A percentile compares a stretch with the other conserved stretches of the same genome.
phyloP scores from a whole-genome alignment of 2,329 filamentous ascomycete genomes.

The Colletotrichum euphorbiae region DNA sequence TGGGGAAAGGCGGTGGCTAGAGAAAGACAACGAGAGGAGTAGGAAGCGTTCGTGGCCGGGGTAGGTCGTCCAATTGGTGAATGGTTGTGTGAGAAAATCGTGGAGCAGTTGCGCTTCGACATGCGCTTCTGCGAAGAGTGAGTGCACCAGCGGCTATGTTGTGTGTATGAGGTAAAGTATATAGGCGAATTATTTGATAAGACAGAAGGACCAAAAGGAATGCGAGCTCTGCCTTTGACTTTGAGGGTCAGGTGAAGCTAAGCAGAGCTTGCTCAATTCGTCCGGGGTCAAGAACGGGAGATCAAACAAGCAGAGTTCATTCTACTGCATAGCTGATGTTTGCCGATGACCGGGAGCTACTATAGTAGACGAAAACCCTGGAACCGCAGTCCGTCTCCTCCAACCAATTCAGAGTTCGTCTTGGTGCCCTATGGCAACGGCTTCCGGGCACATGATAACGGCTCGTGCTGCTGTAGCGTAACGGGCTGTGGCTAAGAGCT shows the following conservation, averaged over 20 bases:
- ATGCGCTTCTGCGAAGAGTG: slow-evolving; percentile 14
- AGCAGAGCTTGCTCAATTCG: background rate
- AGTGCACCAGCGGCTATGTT: slow-evolving; percentile 5
- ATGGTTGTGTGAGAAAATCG: slow-evolving; percentile 17
- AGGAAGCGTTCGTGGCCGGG: slow-evolving; percentile 1
- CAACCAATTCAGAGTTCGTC: background rate
- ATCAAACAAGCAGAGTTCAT: slow-evolving; percentile 30
- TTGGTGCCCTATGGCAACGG: slow-evolving; percentile 11
- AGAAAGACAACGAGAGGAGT: background rate
- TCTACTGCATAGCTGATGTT: slow-evolving; percentile 16
- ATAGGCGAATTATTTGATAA: background rate
- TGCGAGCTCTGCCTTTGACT: background rate
- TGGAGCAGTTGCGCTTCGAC: slow-evolving; percentile 38
- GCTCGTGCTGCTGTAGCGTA: background rate
- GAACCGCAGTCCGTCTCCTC: background rate
- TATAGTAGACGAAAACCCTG: background rate
- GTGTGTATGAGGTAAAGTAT: slow-evolving; percentile 7
- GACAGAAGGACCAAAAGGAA: background rate
- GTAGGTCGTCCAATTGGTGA: slow-evolving; percentile 13
- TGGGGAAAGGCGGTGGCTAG: background rate
- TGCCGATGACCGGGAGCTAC: slow-evolving; percentile 16
- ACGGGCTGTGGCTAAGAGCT: slow-evolving; percentile 7
- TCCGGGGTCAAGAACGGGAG: slow-evolving; percentile 10
- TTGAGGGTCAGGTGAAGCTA: background rate
- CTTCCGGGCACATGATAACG: slow-evolving; percentile 4